Conservation (phyloP, 768 basidiomycete genomes). For the Lepiota brunneoincarnata region DNA sequence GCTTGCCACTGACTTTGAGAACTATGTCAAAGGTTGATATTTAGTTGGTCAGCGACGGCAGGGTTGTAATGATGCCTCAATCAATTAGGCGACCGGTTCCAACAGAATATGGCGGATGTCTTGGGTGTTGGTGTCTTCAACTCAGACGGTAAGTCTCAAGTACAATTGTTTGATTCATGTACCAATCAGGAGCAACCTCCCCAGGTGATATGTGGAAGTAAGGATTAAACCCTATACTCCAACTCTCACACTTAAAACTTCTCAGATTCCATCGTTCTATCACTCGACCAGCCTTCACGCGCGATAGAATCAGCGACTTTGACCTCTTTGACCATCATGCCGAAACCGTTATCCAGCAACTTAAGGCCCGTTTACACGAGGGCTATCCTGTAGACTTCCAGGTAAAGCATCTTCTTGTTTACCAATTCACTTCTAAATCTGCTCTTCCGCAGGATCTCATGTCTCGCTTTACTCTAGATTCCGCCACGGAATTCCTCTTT, state of each 20-base stretch:
- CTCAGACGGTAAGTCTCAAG: constrained; percentile 46
- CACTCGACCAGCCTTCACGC: constrained; percentile 63
- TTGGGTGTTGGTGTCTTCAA: constrained; percentile 70
- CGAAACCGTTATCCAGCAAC: constrained; percentile 36
- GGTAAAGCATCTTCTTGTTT: constrained; percentile 21
- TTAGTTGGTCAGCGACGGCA: too few species aligned
- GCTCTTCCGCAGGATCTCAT: constrained; percentile 43
- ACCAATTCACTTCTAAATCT: background rate
- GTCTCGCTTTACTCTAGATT: constrained; percentile 63
- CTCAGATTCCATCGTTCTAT: constrained; percentile 59
- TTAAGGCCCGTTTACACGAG: constrained; percentile 45
- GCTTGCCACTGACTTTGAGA: constrained; percentile 54
- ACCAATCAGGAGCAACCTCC: background rate
- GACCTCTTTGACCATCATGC: constrained; percentile 59
- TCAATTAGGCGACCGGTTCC: constrained; percentile 40
- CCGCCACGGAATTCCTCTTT: constrained; percentile 66
- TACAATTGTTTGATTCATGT: background rate
- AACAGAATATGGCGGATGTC: constrained; percentile 40
- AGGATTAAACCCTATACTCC: background rate
- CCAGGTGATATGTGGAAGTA: constrained; percentile 38
- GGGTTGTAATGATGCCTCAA: background rate
- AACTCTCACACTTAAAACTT: background rate
- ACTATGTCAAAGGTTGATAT: constrained; percentile 52
- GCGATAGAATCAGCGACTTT: constrained; percentile 57
- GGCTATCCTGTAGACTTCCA: constrained; percentile 62